Base-by-base conservation (phyloP, 2,329 filamentous ascomycete genomes). In the Fusarium protoensiforme region DNA sequence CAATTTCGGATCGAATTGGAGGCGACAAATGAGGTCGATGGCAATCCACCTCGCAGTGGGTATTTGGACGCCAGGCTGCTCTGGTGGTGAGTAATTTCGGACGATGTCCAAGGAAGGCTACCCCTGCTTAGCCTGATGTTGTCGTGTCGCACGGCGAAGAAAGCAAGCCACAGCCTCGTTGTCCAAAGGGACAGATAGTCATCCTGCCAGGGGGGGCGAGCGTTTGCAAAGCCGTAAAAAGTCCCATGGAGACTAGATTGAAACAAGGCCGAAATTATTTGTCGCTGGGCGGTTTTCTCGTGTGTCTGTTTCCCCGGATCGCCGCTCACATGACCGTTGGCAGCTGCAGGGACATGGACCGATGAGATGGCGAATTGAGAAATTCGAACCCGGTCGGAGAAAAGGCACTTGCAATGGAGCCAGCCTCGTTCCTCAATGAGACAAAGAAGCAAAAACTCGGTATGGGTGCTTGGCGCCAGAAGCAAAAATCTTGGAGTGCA, bases 271-370 rank as follows among this genome's bases (percentile, higher is more conserved):
- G 46, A 31, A 53, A 53, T 53, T 29, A 53, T 53, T 31, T 31
- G 46, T 31, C 27, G 46, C 46, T 53, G 46, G 27, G 46, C 10
- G 46, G 20, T 11, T 53, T 31, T 53, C 27, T n/a, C 27, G 7
- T 39, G n/a, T 35, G 18, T 36, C 18, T 59, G 38, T 57, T 53
- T 54, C 67, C 64, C 54, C 56, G 64, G 67, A 43, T 57, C 53
- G 38, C 48, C 54, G 64, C 74, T 77, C 75, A 75, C 76, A 78
- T 78, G 75, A 78, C 67, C 67, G 51, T 41, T 51, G 35, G 54
- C 51, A 65, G 68, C 72, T 78, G 75, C 74, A 75, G 64, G 75
- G 70, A 61, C 68, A 65, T 60, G 58, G 33, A 64, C 41, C 27
- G 41, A 46, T 36, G 41, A 63, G n/a, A 58, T 48, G 57, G 51